Percentiles rank a stretch among this genome's conserved stretches.
These are phyloP conservation scores for Vicia villosa DNA, from an alignment of 306 rosid species.

Conservation along the genomic window DNA sequence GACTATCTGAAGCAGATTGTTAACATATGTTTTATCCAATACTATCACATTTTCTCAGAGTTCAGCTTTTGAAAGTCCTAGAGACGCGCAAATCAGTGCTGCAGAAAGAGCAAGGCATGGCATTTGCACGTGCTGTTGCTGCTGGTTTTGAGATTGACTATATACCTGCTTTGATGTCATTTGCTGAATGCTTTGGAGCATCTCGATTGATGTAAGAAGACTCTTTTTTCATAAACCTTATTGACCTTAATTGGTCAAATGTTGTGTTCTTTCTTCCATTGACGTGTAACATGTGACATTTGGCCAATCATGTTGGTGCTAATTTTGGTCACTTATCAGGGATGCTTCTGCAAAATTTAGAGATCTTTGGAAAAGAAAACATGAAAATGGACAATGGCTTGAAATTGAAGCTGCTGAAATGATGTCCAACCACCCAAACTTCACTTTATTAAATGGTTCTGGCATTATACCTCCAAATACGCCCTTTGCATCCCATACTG, in stretches of 20 bases:
- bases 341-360: constrained; percentile 76
- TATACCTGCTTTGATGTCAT: constrained; percentile 74
- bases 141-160: constrained; percentile 91
- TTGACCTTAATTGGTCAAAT: constrained; percentile 23
- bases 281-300: constrained; percentile 24
- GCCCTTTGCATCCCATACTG: constrained; percentile 51
- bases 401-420: constrained; percentile 90
- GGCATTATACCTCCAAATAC: constrained; percentile 67
- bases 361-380: constrained; percentile 93
- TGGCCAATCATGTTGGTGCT: constrained; percentile 29
- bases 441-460: constrained; percentile 64
- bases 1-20: constrained; percentile 18
- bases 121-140: constrained; percentile 98
- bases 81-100: constrained; percentile 86
- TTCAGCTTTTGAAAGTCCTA: constrained; percentile 90
- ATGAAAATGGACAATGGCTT: constrained; percentile 97
- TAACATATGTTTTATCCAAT: constrained; percentile 25
- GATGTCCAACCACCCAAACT: constrained; percentile 62
- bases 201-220: constrained; percentile 74
- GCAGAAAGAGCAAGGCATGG: constrained; percentile 99
- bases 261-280: constrained; percentile 37
- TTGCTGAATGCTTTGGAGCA: constrained; percentile 93
- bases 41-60: constrained; percentile 51
- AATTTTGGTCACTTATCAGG: constrained; percentile 50
- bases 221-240: constrained; percentile 33